These are phyloP conservation scores for Paraleonurus japonicus DNA, from an alignment of 257 asterid species.

Conservation along the genomic window DNA sequence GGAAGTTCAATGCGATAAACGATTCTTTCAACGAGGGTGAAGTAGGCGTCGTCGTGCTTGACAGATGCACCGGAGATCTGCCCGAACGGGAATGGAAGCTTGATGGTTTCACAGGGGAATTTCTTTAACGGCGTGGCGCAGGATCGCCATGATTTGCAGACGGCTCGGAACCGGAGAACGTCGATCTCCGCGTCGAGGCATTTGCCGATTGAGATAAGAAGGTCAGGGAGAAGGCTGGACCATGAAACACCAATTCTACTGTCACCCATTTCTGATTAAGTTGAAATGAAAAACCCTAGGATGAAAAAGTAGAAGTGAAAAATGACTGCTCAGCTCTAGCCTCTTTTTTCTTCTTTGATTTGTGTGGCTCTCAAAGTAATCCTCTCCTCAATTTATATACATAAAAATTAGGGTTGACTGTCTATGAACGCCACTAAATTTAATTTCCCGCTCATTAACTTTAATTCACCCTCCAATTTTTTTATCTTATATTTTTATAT, in stretches of 20 bases:
- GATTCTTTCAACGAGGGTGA: background rate
- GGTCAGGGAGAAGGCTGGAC: background rate
- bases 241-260: background rate
- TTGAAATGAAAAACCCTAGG: background rate
- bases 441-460: too few relatives aligned
- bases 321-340: too few relatives aligned
- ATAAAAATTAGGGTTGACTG: too few relatives aligned
- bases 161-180: conserved; percentile 16
- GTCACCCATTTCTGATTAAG: background rate
- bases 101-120: background rate
- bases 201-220: background rate
- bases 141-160: conserved; percentile 27
- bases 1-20: conserved; percentile 22
- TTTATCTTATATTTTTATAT: too few relatives aligned
- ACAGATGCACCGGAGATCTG: background rate
- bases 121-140: conserved; percentile 13
- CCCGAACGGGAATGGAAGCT: background rate
- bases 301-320: too few relatives aligned
- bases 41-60: background rate
- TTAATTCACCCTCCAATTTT: too few relatives aligned
- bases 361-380: too few relatives aligned
- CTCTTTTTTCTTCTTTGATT: too few relatives aligned
- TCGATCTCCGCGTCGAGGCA: background rate
- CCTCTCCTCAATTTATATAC: too few relatives aligned
- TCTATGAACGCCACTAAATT: too few relatives aligned